Percentiles rank a stretch among this genome's conserved stretches.
Evolutionary conservation across 352 stramenopile species (phyloP).

Genomic region (Globisporangium uncinulatum): DNA sequence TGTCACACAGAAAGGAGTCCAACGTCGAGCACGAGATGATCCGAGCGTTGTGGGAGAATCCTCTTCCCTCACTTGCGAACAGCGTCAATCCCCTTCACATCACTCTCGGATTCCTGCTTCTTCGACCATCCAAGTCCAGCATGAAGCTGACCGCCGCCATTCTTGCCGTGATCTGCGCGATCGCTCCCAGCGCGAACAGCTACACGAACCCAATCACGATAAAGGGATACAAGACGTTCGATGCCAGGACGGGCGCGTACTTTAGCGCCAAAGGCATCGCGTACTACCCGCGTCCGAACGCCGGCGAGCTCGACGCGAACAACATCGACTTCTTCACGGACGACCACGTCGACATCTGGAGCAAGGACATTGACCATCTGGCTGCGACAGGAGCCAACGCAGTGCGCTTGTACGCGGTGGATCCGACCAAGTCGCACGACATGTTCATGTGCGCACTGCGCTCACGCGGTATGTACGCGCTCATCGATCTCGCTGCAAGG

Average conservation of each 20-base stretch:
- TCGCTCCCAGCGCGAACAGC: background rate
- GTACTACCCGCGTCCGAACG: constrained; percentile 86
- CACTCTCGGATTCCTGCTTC: background rate
- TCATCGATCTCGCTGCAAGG: constrained; percentile 51
- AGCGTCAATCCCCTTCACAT: background rate
- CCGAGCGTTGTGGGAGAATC: background rate
- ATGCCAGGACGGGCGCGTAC: constrained; percentile 59
- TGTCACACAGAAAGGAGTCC: no score
- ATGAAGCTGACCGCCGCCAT: background rate
- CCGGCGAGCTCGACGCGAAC: constrained; percentile 55
- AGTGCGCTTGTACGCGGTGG: constrained; percentile 77
- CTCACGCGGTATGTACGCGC: constrained; percentile 65
- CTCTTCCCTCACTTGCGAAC: background rate
- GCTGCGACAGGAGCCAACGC: constrained; percentile 64
- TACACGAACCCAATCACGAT: constrained; percentile 51
- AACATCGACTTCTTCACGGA: constrained; percentile 86
- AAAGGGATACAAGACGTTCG: constrained; percentile 75
- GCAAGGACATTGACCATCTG: constrained; percentile 55
- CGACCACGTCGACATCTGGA: constrained; percentile 63
- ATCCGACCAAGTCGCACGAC: constrained; percentile 78
- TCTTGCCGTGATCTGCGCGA: background rate
- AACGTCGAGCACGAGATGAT: no score
- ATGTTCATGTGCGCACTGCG: constrained; percentile 85
- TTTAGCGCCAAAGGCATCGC: constrained; percentile 77
- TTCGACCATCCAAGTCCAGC: background rate